A percentile compares a stretch with the other conserved stretches of the same genome.
These are phyloP conservation scores for Fonsecaea monophora DNA, from an alignment of 2,329 filamentous ascomycete species.

Conservation along the genomic window DNA sequence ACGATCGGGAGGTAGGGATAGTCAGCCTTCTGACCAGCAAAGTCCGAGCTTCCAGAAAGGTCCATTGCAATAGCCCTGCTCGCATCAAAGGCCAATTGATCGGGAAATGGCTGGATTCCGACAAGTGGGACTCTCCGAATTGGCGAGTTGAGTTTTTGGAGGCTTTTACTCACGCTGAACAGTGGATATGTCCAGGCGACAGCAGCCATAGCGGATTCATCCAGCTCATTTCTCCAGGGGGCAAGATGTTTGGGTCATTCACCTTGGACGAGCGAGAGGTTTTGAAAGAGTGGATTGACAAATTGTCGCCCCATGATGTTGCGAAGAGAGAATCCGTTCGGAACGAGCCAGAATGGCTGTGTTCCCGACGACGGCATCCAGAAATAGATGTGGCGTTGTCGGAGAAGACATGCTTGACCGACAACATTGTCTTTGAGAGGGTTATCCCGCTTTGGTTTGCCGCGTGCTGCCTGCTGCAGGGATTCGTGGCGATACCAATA, in stretches of 20 bases:
- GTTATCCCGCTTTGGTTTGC: neutral
- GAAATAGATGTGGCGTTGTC: neutral
- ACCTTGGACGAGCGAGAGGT: neutral
- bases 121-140: neutral
- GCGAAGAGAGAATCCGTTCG: neutral
- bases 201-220: neutral
- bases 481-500: neutral
- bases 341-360: neutral
- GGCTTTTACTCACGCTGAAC: neutral
- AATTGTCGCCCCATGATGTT: neutral
- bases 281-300: constrained; percentile 6
- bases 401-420: neutral
- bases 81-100: neutral
- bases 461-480: neutral
- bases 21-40: neutral
- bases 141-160: neutral
- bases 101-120: neutral
- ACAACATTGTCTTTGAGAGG: neutral
- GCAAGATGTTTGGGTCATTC: constrained; percentile 2
- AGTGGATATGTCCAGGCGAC: constrained; percentile 2
- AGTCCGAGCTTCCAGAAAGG: constrained; percentile 1
- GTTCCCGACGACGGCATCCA: neutral
- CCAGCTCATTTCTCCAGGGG: neutral
- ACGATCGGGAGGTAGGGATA: neutral
- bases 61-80: neutral